Evolutionary conservation across 495 filamentous ascomycete species (phyloP).

Genomic region (Cryomyces minteri): DNA sequence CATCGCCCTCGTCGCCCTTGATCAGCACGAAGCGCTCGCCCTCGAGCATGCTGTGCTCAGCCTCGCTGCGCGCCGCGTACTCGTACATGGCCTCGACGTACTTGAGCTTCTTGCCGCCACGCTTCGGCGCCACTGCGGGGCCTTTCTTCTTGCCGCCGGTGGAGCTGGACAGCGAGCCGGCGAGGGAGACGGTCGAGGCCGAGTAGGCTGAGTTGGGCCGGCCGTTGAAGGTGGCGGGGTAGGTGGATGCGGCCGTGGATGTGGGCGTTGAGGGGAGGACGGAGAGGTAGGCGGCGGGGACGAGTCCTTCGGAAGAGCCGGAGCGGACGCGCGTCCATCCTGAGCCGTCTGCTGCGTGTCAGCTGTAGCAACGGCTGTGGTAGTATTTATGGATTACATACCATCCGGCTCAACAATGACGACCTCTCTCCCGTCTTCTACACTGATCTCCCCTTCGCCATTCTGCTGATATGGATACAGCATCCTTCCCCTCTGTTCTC

Average conservation of each 20-base stretch:
- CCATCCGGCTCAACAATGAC: slow-evolving; percentile 73
- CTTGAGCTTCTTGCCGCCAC: slow-evolving; percentile 87
- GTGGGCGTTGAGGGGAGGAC: slow-evolving; percentile 14
- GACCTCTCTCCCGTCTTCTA: slow-evolving; percentile 60
- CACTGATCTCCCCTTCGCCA: slow-evolving; percentile 61
- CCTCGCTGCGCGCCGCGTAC: slow-evolving; percentile 69
- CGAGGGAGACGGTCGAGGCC: slow-evolving; percentile 13
- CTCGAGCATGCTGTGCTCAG: slow-evolving; percentile 76
- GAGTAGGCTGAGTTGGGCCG: slow-evolving; percentile 55
- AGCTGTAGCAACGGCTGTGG: slow-evolving; percentile 1
- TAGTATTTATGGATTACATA: slow-evolving; percentile 22
- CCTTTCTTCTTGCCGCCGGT: slow-evolving; percentile 57
- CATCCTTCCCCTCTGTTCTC: slow-evolving; percentile 67
- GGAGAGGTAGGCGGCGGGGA: slow-evolving; percentile 56
- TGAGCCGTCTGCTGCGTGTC: slow-evolving; percentile 45
- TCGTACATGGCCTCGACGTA: slow-evolving; percentile 90
- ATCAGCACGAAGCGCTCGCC: slow-evolving; percentile 85
- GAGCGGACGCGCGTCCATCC: slow-evolving; percentile 76
- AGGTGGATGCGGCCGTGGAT: slow-evolving; percentile 21
- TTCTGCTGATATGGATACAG: slow-evolving; percentile 67
- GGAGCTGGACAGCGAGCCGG: slow-evolving; percentile 7
- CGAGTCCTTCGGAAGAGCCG: slow-evolving; percentile 55
- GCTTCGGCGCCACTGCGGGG: slow-evolving; percentile 76
- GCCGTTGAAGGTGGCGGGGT: slow-evolving; percentile 10
- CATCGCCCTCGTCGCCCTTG: slow-evolving; percentile 70